Base-by-base conservation (phyloP, 805 yeast genomes). In the Scheffersomyces coipomensis region DNA sequence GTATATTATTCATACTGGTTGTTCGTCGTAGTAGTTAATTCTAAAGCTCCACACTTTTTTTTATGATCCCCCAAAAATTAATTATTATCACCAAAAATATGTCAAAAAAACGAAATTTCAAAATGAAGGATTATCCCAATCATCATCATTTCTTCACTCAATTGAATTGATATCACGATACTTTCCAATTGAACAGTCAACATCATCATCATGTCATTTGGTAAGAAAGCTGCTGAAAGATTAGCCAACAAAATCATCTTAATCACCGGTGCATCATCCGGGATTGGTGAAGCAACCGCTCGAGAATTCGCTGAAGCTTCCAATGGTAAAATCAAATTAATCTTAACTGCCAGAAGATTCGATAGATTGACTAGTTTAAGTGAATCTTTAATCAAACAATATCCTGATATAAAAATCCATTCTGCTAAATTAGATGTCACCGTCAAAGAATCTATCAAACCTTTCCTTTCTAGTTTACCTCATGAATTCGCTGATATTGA, bases 271-370 rank as follows among this genome's bases (percentile, higher is more conserved):
- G 73, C 71, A 12, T 60, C 68, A 10, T 56, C 68, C 3, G 73
- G 73, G n/a, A 66, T 66, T 41, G 73, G 73, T n/a, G 66, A 57
- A 31, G 71, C 73, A 21, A 62, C 68, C 3, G 71, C 69, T 5
- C 54, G 50, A 38, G 69, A 64, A 39, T 64, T 66, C 48, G 73
- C 73, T 3, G 42, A 55, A 7, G 69, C 71, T 16, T 56, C 70
- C 29, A 56, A 63, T 39, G 72, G 72, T 15, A 49, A 62, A 25
- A 55, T 66, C 42, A 62, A 50, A 45, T 55, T 66, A 41, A 55
- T 66, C 25, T 55, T 66, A 44, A 60, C 70, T 5, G 72, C 72
- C 8, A 58, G 72, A 47, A 56, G 72, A 48, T 57, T 55, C 37
- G 62, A 56, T 24, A 50, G 56, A 34, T 52, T 66, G 35, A 33